Conservation (phyloP, 805 yeast genomes). For the Pichia sporocuriosa region DNA sequence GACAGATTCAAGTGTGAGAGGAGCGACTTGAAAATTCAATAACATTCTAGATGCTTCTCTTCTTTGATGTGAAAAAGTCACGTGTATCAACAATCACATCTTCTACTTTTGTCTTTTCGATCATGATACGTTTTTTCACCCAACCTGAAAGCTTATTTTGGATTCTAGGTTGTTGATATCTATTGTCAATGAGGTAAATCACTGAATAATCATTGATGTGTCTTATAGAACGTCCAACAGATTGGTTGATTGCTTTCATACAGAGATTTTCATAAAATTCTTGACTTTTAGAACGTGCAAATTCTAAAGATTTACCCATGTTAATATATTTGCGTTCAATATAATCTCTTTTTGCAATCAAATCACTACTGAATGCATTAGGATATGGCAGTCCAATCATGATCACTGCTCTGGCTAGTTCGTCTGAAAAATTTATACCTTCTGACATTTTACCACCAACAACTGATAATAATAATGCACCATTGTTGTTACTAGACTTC, state of each 20-base stretch:
- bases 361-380: constrained; percentile 73
- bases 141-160: constrained; percentile 63
- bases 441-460: constrained; percentile 92
- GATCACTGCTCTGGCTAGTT: constrained; percentile 78
- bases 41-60: background rate
- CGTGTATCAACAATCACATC: constrained; percentile 1
- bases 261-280: constrained; percentile 76
- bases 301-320: constrained; percentile 39
- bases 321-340: constrained; percentile 47
- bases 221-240: constrained; percentile 87
- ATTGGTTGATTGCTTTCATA: constrained; percentile 87
- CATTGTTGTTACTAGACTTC: constrained; percentile 25
- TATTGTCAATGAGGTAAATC: constrained; percentile 61
- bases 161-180: constrained; percentile 43
- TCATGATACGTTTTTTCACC: constrained; percentile 53
- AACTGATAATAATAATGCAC: constrained; percentile 72
- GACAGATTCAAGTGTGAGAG: background rate
- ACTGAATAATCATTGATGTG: constrained; percentile 76
- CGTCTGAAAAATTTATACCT: constrained; percentile 86
- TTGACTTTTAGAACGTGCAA: constrained; percentile 43
- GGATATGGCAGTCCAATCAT: constrained; percentile 91
- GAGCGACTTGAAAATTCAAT: background rate
- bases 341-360: constrained; percentile 62
- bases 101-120: constrained; percentile 4
- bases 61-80: constrained; percentile 7